Evolutionary conservation across 371 early-diverging fungal genomes (phyloP).

Genomic region (Lichtheimia ornata): DNA sequence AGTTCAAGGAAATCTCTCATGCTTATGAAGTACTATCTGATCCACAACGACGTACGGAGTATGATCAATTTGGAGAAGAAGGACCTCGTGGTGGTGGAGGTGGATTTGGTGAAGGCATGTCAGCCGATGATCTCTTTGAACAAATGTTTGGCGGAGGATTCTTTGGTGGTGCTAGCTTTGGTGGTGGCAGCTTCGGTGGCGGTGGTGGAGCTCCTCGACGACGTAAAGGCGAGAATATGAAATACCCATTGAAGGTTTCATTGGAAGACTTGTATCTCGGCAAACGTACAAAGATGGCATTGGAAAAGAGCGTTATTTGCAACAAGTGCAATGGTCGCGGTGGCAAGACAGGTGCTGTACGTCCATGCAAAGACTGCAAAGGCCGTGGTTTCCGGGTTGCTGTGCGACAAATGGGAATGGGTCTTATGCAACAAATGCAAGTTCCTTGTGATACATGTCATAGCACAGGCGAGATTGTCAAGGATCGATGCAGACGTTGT

Average conservation of each 20-base stretch:
- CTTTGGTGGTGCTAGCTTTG: conserved; percentile 18
- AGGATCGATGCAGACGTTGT: conserved; percentile 88
- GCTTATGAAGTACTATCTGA: conserved; percentile 97
- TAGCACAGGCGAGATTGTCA: conserved; percentile 76
- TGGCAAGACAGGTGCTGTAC: conserved; percentile 56
- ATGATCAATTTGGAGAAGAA: conserved; percentile 90
- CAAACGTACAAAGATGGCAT: conserved; percentile 29
- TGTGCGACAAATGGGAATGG: conserved; percentile 93
- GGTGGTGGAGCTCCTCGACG: conserved; percentile 11
- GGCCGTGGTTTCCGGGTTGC: conserved; percentile 91
- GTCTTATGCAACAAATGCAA: conserved; percentile 94
- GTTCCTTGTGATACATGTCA: conserved; percentile 66
- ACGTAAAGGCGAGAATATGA: conserved; percentile 76
- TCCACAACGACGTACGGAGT: conserved; percentile 81
- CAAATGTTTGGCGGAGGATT: conserved; percentile 62
- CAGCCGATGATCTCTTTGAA: conserved; percentile 76
- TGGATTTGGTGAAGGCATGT: conserved; percentile 16
- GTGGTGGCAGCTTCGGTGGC: conserved; percentile 14
- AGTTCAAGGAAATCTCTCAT: conserved; percentile 91
- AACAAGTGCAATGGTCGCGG: conserved; percentile 62
- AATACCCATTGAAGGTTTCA: conserved; percentile 56
- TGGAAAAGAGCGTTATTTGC: conserved; percentile 58
- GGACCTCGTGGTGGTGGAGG: conserved; percentile 65
- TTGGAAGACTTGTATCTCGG: conserved; percentile 90
- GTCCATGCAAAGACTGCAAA: conserved; percentile 79